Conservation (phyloP, 2,329 filamentous ascomycete species). For the Berkeleyomyces rouxiae region DNA sequence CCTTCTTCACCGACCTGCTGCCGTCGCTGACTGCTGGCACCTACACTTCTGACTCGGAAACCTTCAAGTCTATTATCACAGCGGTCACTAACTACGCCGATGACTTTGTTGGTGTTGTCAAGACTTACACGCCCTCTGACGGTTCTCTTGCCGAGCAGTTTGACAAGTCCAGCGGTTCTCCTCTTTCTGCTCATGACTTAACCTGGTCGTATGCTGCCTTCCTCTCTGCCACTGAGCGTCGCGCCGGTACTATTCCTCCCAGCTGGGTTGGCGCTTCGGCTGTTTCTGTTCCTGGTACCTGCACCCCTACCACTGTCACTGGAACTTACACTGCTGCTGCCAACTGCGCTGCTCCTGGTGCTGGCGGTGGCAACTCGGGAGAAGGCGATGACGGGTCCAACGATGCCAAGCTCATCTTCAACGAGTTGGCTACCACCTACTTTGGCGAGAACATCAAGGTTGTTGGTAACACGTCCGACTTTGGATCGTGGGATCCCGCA, state of each 20-base stretch:
- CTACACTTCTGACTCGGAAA: conserved; percentile 32
- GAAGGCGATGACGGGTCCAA: conserved; percentile 10
- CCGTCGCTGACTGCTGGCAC: conserved; percentile 43
- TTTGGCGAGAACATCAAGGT: conserved; percentile 51
- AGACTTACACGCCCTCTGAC: conserved; percentile 41
- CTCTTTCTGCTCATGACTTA: conserved; percentile 47
- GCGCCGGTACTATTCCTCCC: conserved; percentile 36
- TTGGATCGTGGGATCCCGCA: conserved; percentile 45
- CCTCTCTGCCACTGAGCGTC: conserved; percentile 42
- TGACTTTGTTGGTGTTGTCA: conserved; percentile 44
- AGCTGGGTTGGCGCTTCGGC: conserved; percentile 36
- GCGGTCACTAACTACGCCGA: conserved; percentile 43
- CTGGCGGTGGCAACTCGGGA: conserved; percentile 15
- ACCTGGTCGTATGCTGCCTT: conserved; percentile 63
- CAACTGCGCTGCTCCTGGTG: conserved; percentile 18
- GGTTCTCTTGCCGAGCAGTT: conserved; percentile 57
- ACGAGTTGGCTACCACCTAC: conserved; percentile 37
- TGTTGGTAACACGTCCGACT: conserved; percentile 37
- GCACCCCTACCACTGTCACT: conserved; percentile 28
- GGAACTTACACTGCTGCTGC: conserved; percentile 31
- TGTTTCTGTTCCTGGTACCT: conserved; percentile 32
- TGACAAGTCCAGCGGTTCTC: conserved; percentile 32
- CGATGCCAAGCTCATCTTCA: conserved; percentile 37
- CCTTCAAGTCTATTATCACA: conserved; percentile 37
- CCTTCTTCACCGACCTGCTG: conserved; percentile 55